Base-by-base conservation (phyloP, 2,329 filamentous ascomycete genomes). In the Cercospora sp. region DNA sequence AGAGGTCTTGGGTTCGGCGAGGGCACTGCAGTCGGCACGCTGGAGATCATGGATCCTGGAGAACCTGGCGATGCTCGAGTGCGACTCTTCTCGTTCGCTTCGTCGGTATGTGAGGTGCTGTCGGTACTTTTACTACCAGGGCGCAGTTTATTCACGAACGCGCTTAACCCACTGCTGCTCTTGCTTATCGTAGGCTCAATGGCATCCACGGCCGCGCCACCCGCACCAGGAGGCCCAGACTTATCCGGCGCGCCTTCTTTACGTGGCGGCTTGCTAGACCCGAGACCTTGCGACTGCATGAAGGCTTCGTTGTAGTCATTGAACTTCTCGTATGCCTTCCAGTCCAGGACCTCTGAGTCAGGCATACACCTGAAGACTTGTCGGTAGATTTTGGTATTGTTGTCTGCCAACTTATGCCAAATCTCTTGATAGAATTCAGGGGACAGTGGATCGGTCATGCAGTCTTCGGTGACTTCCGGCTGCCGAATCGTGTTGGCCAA, bases 331-430 rank as follows among this genome's bases (percentile, higher is more conserved):
- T 99, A 99, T 71, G 97, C 91, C 72, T 91, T 89, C 95, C 95
- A 99, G 53, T 91, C 94, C 71, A 89, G 90, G 28, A 97, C 95
- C 77, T 97, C 93, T 62, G 90, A 97, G 78, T 99, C 95, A 1
- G 95, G 95, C 91, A 97, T 96, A 80, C 94, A 97, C 58, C 94
- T 89, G 83, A 99, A 99, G 8, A 99, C 94, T 69, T 91, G 89
- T 34, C 95, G 91, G 82, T 92, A 99, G 59, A 99, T 87, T 77
- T 93, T 94, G 3, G 95, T 99, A 79, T 99, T 99, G 82, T 98
- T 98, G 71, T 91, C 89, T 0, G 95, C 95, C 63, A 93, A 89
- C 18, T 89, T 86, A 72, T 90, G 89, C 96, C 96, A 99, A 1
- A 92, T 89, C 70, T 97, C 91, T 57, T 95, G 88, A 77, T 92